Conservation (phyloP, 805 yeast species). For the Teunomyces aglyptinius region DNA sequence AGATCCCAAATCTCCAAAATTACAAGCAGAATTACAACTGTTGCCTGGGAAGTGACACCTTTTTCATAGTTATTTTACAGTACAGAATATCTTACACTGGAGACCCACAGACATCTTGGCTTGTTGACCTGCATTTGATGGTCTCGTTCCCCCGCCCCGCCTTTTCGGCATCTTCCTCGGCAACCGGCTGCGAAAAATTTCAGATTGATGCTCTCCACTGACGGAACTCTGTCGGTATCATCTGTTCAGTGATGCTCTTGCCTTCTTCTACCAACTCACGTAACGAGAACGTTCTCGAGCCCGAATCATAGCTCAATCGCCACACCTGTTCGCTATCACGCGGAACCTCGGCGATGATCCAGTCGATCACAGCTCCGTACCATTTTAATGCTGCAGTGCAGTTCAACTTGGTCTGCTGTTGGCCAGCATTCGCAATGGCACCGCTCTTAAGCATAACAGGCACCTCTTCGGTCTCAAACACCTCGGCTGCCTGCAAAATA, state of each 20-base stretch:
- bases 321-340: conserved; percentile 50
- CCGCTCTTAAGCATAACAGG: conserved; percentile 65
- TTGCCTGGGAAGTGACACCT: too few relatives aligned
- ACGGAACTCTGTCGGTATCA: conserved; percentile 30
- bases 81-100: too few relatives aligned
- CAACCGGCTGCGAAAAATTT: neutral
- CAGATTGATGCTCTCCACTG: conserved; percentile 25
- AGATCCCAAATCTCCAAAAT: too few relatives aligned
- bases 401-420: conserved; percentile 45
- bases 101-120: too few relatives aligned
- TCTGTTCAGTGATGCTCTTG: conserved; percentile 16
- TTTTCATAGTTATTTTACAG: too few relatives aligned
- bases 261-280: conserved; percentile 39
- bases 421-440: conserved; percentile 21
- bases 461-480: conserved; percentile 71
- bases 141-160: too few relatives aligned
- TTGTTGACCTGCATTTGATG: too few relatives aligned
- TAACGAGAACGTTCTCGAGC: conserved; percentile 52
- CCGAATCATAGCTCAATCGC: conserved; percentile 56
- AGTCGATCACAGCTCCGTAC: conserved; percentile 80
- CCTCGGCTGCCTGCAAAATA: conserved; percentile 66
- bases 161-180: neutral
- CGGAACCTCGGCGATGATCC: conserved; percentile 59
- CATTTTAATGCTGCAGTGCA: conserved; percentile 81
- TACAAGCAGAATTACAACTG: too few relatives aligned